These are phyloP conservation scores for Diatrype stigma DNA, from an alignment of 2,329 filamentous ascomycete genomes.

Conservation along the genomic window DNA sequence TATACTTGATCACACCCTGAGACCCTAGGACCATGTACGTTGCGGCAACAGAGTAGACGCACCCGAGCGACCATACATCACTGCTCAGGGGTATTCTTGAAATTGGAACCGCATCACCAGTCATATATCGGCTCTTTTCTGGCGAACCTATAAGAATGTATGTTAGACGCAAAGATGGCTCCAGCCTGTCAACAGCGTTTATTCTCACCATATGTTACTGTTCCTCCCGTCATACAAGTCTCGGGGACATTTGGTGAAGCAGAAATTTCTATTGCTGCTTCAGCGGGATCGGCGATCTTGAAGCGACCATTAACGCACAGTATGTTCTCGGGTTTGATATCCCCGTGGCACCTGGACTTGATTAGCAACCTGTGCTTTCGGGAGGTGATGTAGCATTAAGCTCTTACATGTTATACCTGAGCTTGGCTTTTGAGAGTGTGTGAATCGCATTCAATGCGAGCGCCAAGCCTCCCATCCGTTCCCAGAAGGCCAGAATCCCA, in stretches of 20 bases:
- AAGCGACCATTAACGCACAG: constrained; percentile 25
- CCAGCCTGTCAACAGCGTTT: not conserved
- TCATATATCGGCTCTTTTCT: constrained; percentile 11
- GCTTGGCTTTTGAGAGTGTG: constrained; percentile 6
- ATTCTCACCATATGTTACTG: constrained; percentile 30
- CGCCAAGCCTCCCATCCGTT: constrained; percentile 25
- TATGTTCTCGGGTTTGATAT: constrained; percentile 33
- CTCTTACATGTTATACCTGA: constrained; percentile 3
- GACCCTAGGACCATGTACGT: constrained; percentile 32
- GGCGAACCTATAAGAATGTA: constrained; percentile 1
- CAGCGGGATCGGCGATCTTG: constrained; percentile 35
- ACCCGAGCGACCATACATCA: constrained; percentile 37
- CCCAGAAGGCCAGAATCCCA: constrained; percentile 28
- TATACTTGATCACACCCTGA: constrained; percentile 25
- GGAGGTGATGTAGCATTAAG: not conserved
- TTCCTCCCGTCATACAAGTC: constrained; percentile 23
- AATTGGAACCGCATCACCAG: not conserved
- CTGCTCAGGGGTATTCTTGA: constrained; percentile 24
- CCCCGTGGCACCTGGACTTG: constrained; percentile 31
- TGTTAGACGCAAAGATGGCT: no score
- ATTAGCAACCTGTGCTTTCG: not conserved
- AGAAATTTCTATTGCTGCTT: constrained; percentile 17
- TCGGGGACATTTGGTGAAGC: not conserved
- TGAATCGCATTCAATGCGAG: constrained; percentile 25
- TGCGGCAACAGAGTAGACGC: constrained; percentile 34